Conservation (phyloP, 495 filamentous ascomycete species). For the Trichoderma asperelloides region DNA sequence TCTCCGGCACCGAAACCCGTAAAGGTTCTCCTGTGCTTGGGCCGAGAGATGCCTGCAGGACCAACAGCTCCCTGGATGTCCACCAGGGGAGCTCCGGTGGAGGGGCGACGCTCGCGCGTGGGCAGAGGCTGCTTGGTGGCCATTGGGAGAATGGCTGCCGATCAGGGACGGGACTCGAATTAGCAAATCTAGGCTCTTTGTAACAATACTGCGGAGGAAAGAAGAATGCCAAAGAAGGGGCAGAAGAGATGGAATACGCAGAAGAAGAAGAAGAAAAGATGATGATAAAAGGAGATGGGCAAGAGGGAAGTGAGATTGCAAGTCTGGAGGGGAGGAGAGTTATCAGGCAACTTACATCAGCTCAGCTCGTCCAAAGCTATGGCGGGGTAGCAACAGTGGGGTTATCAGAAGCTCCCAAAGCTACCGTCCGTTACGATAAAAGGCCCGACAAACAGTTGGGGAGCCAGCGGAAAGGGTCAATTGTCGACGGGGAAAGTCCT, state of each 20-base stretch:
- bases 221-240: neutral
- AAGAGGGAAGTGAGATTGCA: neutral
- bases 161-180: neutral
- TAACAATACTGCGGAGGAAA: too few species aligned
- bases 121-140: conserved; percentile 27
- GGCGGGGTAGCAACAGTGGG: conserved; percentile 4
- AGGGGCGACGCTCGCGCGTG: conserved; percentile 53
- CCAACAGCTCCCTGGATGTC: conserved; percentile 75
- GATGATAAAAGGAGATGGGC: neutral
- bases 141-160: conserved; percentile 18
- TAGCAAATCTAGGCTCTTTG: neutral
- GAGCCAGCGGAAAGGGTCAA: neutral
- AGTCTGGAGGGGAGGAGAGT: neutral
- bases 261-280: conserved; percentile 8
- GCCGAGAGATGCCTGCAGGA: conserved; percentile 59
- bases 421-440: neutral
- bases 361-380: conserved; percentile 1
- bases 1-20: conserved; percentile 85
- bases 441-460: neutral
- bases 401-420: neutral
- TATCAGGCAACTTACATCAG: conserved; percentile 6
- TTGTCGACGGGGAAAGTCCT: neutral
- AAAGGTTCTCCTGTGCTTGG: conserved; percentile 90
- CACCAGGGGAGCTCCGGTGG: conserved; percentile 69
- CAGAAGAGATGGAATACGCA: neutral